Base-by-base conservation (phyloP, 2,329 filamentous ascomycete genomes). In the Paraphaeosphaeria sporulosa region DNA sequence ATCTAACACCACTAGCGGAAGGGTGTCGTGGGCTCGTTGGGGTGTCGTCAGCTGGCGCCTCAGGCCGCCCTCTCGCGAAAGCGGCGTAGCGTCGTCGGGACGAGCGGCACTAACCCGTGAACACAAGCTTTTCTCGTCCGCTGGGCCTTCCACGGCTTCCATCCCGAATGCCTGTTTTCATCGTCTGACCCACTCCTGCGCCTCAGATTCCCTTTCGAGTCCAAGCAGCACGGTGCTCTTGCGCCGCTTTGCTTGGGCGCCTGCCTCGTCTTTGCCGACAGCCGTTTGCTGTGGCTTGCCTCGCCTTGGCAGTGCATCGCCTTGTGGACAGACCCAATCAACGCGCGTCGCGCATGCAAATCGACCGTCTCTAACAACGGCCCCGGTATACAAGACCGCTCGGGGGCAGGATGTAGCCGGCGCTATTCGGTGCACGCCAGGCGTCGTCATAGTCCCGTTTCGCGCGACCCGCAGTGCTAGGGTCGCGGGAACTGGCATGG, bases 391-490 rank as follows among this genome's bases (percentile, higher is more conserved):
- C 21, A 25, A 36, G 40, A 30, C 55, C 47, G 23, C 44, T 44
- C 19, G 10, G n/a, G 10, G 42, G n/a, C 42, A 23, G 19, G 4
- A 15, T 23, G 9, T 13, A 9, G 38, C 48, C 30, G 48, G 30
- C 47, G 27, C 19, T n/a, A n/a, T 21, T 32, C 23, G 44, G 44
- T 8, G 13, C 47, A n/a, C 54, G 43, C 48, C 43, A 54, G 44
- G 54, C 54, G 49, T 61, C 59, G 59, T 61, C 51, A 61, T 58
- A 55, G 51, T n/a, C 34, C 46, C 34, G 51, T 61, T 52, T 51
- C 50, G 55, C 17, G 25, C 15, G 23, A 36, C 34, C 40, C 48
- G 25, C 13, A 44, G 25, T 47, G 36, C 56, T 4, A 32, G 34
- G 36, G 32, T 50, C n/a, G 43, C 49, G 21, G 17, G 27, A 42